Percentiles rank a stretch among this genome's conserved stretches.
Evolutionary conservation across 345 rosid genomes (phyloP).

Genomic region (Stellera chamaejasme): DNA sequence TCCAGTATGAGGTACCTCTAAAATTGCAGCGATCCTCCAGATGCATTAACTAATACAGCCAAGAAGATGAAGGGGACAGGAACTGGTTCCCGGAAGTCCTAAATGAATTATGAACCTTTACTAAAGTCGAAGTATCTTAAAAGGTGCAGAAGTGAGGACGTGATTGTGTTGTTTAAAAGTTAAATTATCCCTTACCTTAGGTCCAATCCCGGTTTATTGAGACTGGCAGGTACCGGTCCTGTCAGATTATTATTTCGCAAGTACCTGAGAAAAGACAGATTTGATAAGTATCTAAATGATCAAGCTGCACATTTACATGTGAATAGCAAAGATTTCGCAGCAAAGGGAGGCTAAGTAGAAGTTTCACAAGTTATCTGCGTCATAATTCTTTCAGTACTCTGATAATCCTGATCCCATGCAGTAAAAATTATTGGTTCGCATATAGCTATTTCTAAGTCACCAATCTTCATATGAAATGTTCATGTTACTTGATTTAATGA

Average conservation of each 20-base stretch:
- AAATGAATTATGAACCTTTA: slow-evolving; percentile 14
- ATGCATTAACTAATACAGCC: slow-evolving; percentile 9
- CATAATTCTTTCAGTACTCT: too few species aligned
- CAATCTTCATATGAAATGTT: too few species aligned
- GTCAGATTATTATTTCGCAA: slow-evolving; percentile 85
- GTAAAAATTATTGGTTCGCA: too few species aligned
- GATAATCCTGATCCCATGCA: too few species aligned
- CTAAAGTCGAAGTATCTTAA: slow-evolving; percentile 6
- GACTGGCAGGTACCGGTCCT: slow-evolving; percentile 53
- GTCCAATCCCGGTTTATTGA: slow-evolving; percentile 44
- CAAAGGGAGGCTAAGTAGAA: too few species aligned
- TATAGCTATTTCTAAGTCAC: too few species aligned
- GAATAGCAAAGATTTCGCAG: background rate
- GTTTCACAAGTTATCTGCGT: too few species aligned
- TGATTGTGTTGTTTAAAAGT: background rate
- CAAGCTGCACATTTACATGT: slow-evolving; percentile 6
- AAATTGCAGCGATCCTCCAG: slow-evolving; percentile 2
- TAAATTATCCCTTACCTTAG: slow-evolving; percentile 37
- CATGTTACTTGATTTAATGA: too few species aligned
- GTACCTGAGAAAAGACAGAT: slow-evolving; percentile 36
- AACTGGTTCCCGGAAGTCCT: slow-evolving; percentile 46
- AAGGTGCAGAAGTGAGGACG: background rate
- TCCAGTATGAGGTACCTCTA: background rate
- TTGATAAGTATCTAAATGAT: slow-evolving; percentile 8
- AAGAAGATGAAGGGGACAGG: slow-evolving; percentile 25